Conservation (phyloP, 805 yeast genomes). For the Wickerhamiella bombiphila region DNA sequence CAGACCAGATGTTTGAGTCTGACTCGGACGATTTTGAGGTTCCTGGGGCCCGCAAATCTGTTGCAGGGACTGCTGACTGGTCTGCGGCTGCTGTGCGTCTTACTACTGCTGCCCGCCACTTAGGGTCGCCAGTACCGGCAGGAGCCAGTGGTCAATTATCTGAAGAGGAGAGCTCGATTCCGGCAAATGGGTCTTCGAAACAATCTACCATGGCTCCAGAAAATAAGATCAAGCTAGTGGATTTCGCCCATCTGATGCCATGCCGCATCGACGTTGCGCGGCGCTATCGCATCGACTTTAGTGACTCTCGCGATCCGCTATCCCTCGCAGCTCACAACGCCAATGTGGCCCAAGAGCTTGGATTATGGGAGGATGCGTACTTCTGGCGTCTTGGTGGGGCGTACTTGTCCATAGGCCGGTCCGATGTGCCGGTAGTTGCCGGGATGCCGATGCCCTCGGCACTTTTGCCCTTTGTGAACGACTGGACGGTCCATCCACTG, state of each 20-base stretch:
- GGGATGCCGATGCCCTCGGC: conserved; percentile 1
- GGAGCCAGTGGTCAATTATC: conserved; percentile 1
- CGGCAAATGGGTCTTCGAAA: neutral
- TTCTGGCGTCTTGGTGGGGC: conserved; percentile 42
- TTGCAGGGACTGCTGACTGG: conserved; percentile 9
- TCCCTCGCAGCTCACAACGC: conserved; percentile 57
- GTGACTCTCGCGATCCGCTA: conserved; percentile 36
- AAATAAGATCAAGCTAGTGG: conserved; percentile 26
- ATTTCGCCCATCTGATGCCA: conserved; percentile 58
- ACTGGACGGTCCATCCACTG: conserved; percentile 74
- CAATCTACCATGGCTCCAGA: neutral
- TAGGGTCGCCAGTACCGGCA: neutral
- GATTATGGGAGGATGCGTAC: conserved; percentile 47
- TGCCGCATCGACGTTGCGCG: conserved; percentile 47
- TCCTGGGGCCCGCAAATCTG: conserved; percentile 1
- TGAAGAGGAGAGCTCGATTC: conserved; percentile 1
- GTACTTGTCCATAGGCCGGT: conserved; percentile 2
- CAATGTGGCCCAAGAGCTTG: conserved; percentile 48
- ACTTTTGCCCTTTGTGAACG: conserved; percentile 6
- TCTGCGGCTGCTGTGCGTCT: conserved; percentile 6
- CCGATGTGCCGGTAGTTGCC: neutral
- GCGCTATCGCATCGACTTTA: conserved; percentile 26
- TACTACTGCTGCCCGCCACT: neutral
- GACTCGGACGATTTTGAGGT: conserved; percentile 16
- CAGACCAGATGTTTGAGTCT: conserved; percentile 11